Evolutionary conservation across 768 basidiomycete genomes (phyloP).

Genomic region (Clitopilus hobsonii): DNA sequence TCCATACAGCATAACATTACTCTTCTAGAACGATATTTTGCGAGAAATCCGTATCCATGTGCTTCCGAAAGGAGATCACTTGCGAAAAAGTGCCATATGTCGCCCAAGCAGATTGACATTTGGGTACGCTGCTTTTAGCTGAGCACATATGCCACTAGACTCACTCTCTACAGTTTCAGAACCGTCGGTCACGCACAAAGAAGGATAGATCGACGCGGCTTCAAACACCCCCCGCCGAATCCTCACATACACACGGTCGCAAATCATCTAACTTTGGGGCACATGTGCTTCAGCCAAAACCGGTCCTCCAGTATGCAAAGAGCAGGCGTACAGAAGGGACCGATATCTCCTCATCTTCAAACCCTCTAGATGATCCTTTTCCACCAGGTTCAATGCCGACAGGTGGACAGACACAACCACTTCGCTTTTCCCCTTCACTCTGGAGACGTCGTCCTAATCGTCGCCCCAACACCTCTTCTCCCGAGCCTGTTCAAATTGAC

Average conservation of each 20-base stretch:
- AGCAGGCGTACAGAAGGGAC: no score
- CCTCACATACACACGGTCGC: no score
- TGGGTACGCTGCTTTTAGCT: neutral
- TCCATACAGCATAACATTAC: neutral
- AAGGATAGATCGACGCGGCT: no score
- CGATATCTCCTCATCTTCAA: no score
- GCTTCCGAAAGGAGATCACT: neutral
- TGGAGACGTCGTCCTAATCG: neutral
- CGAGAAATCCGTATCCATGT: neutral
- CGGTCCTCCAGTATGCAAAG: no score
- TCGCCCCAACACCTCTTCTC: neutral
- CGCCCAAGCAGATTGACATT: neutral
- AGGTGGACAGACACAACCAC: neutral
- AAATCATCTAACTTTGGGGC: no score
- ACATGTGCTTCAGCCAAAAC: no score
- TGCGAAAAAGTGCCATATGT: neutral
- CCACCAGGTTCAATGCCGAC: neutral
- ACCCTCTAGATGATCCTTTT: no score
- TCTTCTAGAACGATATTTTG: neutral
- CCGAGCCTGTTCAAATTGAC: neutral
- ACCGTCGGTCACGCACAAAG: neutral
- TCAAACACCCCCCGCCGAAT: no score
- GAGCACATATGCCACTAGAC: neutral
- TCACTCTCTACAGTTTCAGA: neutral
- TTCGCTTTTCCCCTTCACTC: neutral